Base-by-base conservation (phyloP, 495 filamentous ascomycete genomes). In the Extremus antarcticus region DNA sequence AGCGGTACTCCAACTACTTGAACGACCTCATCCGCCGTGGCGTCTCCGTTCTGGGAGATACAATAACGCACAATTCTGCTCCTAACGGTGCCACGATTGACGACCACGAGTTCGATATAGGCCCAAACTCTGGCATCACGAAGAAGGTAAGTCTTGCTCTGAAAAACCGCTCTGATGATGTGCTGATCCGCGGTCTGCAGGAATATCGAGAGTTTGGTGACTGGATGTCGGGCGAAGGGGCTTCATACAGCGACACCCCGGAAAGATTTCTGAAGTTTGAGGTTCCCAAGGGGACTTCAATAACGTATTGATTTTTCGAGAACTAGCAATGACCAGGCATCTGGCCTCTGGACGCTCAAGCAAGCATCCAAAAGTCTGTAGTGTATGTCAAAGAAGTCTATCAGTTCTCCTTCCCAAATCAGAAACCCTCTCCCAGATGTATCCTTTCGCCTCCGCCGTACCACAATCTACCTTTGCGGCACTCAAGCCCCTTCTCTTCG, bases 391-490 rank as follows among this genome's bases (percentile, higher is more conserved):
- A n/a, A n/a, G n/a, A n/a, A n/a, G n/a, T n/a, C n/a, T n/a, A n/a
- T n/a, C n/a, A n/a, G n/a, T n/a, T n/a, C n/a, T n/a, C n/a, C n/a
- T n/a, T n/a, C n/a, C 29, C 29, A 35, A 4, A 35, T 63, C 55
- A 65, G 32, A 65, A 63, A 4, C 63, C 63, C 35, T 55, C 45
- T 8, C 63, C 63, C 0, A 65, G 43, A 13, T 45, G 21, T 1
- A 63, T 51, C 3, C 53, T 58, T 41, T 61, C 58, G 3, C 61
- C 61, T 38, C 63, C 63, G 23, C 62, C 63, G 54, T 65, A 65
- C 63, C 63, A 65, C 23, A 65, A 47, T 8, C 57, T 54, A 11
- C 63, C 63, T 20, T 61, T 50, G 22, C 58, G 50, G 23, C 19
- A 54, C 20, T 63, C 61, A 46, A 65, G 32, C 2, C 63, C 63